Base-by-base conservation (phyloP, 139 green algal genomes). In the Chlorella sp. region DNA sequence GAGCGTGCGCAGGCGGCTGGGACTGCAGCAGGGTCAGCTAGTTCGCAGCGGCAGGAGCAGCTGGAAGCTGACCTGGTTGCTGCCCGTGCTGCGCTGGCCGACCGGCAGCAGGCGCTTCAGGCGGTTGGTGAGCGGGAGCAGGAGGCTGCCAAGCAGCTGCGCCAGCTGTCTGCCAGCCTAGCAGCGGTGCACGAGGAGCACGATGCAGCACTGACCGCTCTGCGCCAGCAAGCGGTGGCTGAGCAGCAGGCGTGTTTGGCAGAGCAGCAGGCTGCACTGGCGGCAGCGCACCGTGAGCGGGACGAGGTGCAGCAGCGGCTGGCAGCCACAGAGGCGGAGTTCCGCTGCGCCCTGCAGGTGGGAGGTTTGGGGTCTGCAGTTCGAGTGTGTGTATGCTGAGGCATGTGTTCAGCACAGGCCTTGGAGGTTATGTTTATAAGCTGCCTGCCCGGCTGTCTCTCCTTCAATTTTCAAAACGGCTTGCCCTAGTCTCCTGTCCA, bases 1-100 rank as follows among this genome's bases (percentile, higher is more conserved):
- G 93, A 95, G 36, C 90, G 88, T 81, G 73, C 94, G 19, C 92
- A 96, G 60, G 81, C 89, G 0, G 64, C 89, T 2, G 66, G 87
- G 0, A 32, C 77, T 0, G 90, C 93, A 12, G 88, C 89, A 1
- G 75, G 16, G 0, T 89, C 88, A 73, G 89, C 91, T 9, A 42
- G 90, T 75, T 84, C 91, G 61, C 86, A 2, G 79, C 81, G 0
- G 68, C 68, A 86, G 57, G 76, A 87, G 88, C 75, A 93, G 90
- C 90, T 87, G 71, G 83, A 86, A n/a, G 77, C 66, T 36, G 68
- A 83, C 53, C 39, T 88, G 88, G 75, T 22, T 21, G 85, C 48
- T 1, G 73, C 71, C 12, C 73, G 48, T 18, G 60, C 73, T 28
- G 42, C 53, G 48, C 2, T 53, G 22, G 71, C 32, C 0, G 73